These are phyloP conservation scores for Verticillium alfalfae DNA, from an alignment of 2,329 filamentous ascomycete species.

Conservation along the genomic window DNA sequence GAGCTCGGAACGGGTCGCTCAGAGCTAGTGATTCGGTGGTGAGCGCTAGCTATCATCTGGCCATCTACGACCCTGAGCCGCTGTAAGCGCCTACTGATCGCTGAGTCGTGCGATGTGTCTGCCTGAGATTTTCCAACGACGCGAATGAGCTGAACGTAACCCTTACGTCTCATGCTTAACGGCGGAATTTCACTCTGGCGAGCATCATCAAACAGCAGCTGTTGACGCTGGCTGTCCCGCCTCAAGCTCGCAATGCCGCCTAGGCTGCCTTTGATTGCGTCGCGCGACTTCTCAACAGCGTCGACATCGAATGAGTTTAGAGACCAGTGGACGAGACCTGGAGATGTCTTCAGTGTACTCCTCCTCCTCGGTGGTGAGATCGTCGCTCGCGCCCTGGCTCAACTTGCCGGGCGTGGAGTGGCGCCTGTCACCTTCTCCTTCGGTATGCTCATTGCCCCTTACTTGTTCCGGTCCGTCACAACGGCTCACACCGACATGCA, in stretches of 20 bases:
- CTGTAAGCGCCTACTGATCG: too few species aligned
- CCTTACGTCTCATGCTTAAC: too few species aligned
- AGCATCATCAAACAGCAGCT: too few species aligned
- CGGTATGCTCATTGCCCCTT: constrained; percentile 6
- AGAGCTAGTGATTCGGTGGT: background rate
- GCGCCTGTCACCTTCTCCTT: constrained; percentile 25
- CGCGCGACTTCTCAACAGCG: constrained; percentile 1
- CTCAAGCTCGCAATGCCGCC: background rate
- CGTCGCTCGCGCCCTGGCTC: constrained; percentile 23
- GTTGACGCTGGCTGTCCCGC: too few species aligned
- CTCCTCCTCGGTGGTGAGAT: constrained; percentile 28
- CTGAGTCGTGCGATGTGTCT: too few species aligned
- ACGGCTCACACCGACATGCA: background rate
- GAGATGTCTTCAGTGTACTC: constrained; percentile 21
- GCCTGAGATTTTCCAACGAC: too few species aligned
- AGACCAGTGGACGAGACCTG: constrained; percentile 6
- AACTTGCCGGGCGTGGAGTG: constrained; percentile 16
- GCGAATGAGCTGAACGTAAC: too few species aligned
- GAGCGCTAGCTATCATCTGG: background rate
- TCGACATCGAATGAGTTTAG: background rate
- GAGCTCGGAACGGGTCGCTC: background rate
- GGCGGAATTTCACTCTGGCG: too few species aligned
- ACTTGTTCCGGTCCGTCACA: background rate
- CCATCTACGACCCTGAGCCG: too few species aligned
- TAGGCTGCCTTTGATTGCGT: background rate